phyloP scores from a whole-genome alignment of 2,329 filamentous ascomycete species.

The Escovopsis sp. region DNA sequence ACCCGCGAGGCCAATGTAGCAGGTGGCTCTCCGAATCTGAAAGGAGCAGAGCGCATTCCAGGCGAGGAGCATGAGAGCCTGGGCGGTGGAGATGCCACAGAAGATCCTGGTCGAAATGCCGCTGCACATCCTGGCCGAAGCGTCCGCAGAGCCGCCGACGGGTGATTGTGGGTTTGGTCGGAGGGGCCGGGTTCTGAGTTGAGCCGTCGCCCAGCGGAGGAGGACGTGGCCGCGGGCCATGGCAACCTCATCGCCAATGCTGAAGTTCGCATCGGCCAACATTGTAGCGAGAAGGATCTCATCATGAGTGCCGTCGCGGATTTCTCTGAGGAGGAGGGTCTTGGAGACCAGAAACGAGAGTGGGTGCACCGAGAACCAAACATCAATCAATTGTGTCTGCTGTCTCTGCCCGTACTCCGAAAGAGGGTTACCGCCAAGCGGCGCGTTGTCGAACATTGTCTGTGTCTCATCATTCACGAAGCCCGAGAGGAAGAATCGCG shows the following conservation, averaged over 20 bases:
- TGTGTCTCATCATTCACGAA: slow-evolving; percentile 14
- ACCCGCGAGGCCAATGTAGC: slow-evolving; percentile 20
- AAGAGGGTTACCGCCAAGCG: slow-evolving; percentile 13
- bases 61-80: slow-evolving; percentile 20
- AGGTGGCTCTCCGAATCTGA: slow-evolving; percentile 19
- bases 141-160: slow-evolving; percentile 8
- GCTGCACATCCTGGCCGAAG: slow-evolving; percentile 4
- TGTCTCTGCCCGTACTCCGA: slow-evolving; percentile 17
- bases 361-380: slow-evolving; percentile 27
- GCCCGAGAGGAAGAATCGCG: slow-evolving; percentile 15
- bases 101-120: slow-evolving; percentile 20
- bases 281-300: slow-evolving; percentile 24
- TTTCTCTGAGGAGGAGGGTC: slow-evolving; percentile 23
- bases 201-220: slow-evolving; percentile 19
- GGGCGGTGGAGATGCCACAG: slow-evolving; percentile 18
- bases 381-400: slow-evolving; percentile 23
- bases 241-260: slow-evolving; percentile 15
- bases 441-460: slow-evolving; percentile 17
- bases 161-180: slow-evolving; percentile 8
- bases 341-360: slow-evolving; percentile 26
- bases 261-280: slow-evolving; percentile 24
- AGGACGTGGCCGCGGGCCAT: slow-evolving; percentile 17
- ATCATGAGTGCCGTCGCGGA: slow-evolving; percentile 24
- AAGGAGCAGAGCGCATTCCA: slow-evolving; percentile 21
- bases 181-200: slow-evolving; percentile 16